Evolutionary conservation across 2,329 filamentous ascomycete species (phyloP).

Genomic region (Ceratocystis ficicola): DNA sequence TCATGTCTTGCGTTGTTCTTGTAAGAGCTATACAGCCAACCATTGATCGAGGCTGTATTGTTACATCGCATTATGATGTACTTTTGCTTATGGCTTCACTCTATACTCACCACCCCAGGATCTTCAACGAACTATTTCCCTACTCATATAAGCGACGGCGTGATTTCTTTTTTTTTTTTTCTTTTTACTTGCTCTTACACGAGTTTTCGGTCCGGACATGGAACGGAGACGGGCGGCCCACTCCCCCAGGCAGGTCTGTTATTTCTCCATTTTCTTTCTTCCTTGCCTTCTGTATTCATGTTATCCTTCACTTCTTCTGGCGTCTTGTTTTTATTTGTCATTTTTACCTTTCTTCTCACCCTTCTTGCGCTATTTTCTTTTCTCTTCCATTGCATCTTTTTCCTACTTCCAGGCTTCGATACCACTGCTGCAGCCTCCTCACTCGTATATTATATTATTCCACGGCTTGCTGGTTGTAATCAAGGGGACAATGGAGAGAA

Average conservation of each 20-base stretch:
- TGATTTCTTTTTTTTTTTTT: not conserved
- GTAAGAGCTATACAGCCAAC: not conserved
- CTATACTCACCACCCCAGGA: conserved; percentile 8
- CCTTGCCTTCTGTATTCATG: not conserved
- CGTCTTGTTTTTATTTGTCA: not conserved
- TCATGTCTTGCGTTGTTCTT: not conserved
- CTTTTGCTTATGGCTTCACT: not conserved
- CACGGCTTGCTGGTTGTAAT: not conserved
- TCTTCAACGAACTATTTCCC: conserved; percentile 10
- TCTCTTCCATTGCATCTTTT: not conserved
- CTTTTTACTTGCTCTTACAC: not conserved
- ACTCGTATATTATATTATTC: not conserved
- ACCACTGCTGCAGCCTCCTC: not conserved
- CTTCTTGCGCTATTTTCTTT: not conserved
- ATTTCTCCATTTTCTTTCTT: not conserved
- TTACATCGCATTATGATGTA: not conserved
- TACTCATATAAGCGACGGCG: conserved; percentile 1
- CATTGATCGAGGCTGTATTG: no score
- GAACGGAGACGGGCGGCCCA: not conserved
- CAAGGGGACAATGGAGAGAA: not conserved
- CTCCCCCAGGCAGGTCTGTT: conserved; percentile 3
- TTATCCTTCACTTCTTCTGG: not conserved
- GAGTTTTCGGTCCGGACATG: not conserved
- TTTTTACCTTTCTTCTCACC: not conserved
- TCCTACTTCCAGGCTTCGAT: not conserved